These are phyloP conservation scores for Fusarium sp. DNA, from an alignment of 2,329 filamentous ascomycete species.

Conservation along the genomic window DNA sequence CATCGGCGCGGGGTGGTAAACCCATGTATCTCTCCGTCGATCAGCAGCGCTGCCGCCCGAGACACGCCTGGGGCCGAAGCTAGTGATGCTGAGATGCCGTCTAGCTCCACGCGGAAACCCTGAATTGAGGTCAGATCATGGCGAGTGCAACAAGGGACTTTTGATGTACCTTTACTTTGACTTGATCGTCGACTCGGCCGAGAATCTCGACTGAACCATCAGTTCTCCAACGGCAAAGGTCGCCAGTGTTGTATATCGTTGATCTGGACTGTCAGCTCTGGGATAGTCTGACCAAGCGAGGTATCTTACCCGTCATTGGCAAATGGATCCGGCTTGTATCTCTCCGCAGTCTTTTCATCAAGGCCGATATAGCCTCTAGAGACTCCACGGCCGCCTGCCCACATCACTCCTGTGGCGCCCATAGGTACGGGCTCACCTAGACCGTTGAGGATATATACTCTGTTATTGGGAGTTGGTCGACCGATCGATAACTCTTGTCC, in stretches of 20 bases:
- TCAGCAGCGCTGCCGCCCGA: slow-evolving; percentile 58
- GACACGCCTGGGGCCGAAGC: slow-evolving; percentile 56
- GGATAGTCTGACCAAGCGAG: too few species aligned
- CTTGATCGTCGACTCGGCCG: slow-evolving; percentile 68
- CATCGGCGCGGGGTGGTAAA: slow-evolving; percentile 55
- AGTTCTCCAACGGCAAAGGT: slow-evolving; percentile 63
- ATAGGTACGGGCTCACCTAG: slow-evolving; percentile 53
- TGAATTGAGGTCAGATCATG: slow-evolving; percentile 25
- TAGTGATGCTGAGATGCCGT: slow-evolving; percentile 63
- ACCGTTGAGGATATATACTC: slow-evolving; percentile 62
- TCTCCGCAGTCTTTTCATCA: slow-evolving; percentile 58
- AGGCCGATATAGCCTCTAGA: slow-evolving; percentile 65
- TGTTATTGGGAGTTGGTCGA: slow-evolving; percentile 58
- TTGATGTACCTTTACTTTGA: slow-evolving; percentile 63
- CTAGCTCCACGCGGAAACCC: slow-evolving; percentile 69
- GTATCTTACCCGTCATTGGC: slow-evolving; percentile 57
- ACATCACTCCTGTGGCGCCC: slow-evolving; percentile 62
- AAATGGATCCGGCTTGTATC: slow-evolving; percentile 62
- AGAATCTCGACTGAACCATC: slow-evolving; percentile 65
- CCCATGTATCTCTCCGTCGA: slow-evolving; percentile 59
- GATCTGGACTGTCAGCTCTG: slow-evolving; percentile 15
- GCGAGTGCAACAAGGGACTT: neutral
- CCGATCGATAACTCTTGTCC: slow-evolving; percentile 63
- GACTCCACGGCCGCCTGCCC: slow-evolving; percentile 65
- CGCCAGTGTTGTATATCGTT: slow-evolving; percentile 68